phyloP scores from a whole-genome alignment of 2,329 filamentous ascomycete genomes.

The Sporothrix pallida region DNA sequence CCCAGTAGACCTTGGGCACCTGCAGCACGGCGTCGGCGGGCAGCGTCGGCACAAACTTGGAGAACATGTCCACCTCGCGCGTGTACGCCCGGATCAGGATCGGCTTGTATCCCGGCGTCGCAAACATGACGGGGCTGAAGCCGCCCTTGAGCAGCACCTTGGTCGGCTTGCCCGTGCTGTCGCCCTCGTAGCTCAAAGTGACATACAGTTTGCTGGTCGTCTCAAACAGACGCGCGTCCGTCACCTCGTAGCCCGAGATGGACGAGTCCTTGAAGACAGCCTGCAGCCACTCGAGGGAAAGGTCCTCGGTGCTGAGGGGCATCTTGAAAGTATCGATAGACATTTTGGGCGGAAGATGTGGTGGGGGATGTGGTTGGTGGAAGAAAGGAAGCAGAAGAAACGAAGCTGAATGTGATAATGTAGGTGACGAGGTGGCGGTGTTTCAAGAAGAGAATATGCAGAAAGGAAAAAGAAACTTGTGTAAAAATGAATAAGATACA shows the following conservation, averaged over 20 bases:
- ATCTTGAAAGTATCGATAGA: conserved; percentile 7
- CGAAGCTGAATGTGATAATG: conserved; percentile 6
- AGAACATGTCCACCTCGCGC: conserved; percentile 39
- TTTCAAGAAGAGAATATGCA: conserved; percentile 5
- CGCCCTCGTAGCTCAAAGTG: conserved; percentile 44
- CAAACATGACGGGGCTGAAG: conserved; percentile 59
- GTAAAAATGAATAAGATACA: neutral
- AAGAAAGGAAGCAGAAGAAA: neutral
- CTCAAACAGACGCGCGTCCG: conserved; percentile 26
- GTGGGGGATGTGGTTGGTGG: neutral
- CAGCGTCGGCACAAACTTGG: conserved; percentile 34
- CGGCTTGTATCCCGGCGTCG: conserved; percentile 32
- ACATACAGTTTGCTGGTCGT: conserved; percentile 34
- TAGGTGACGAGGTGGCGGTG: neutral
- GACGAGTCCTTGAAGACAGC: conserved; percentile 7
- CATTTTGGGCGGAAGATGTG: neutral
- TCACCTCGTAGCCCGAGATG: conserved; percentile 28
- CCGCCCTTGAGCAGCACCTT: conserved; percentile 59
- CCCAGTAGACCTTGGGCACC: conserved; percentile 36
- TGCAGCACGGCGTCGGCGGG: conserved; percentile 40
- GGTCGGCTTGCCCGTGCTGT: conserved; percentile 16
- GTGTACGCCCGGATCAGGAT: conserved; percentile 42
- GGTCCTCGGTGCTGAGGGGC: conserved; percentile 27
- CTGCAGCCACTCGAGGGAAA: conserved; percentile 31
- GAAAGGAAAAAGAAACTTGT: neutral